Percentiles rank a stretch among this genome's conserved stretches.
These are phyloP conservation scores for Moelleriella libera DNA, from an alignment of 2,329 filamentous ascomycete genomes.

Conservation along the genomic window DNA sequence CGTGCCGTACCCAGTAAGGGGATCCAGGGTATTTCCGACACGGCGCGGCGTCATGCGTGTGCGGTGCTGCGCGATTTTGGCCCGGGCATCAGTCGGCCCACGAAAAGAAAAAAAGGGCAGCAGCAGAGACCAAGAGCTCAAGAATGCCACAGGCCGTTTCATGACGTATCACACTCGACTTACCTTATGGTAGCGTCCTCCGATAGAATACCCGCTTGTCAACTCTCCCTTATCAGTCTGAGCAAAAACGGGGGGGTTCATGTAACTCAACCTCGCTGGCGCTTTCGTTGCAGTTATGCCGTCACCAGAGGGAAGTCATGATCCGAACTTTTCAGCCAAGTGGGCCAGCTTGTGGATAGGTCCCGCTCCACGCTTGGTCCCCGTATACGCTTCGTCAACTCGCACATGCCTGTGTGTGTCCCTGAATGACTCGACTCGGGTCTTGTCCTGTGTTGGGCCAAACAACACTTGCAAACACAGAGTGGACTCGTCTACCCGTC, in stretches of 20 bases:
- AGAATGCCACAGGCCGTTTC: neutral
- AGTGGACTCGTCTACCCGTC: neutral
- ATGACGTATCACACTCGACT: neutral
- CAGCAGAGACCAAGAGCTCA: too few relatives aligned
- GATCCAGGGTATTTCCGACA: neutral
- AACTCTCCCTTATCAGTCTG: neutral
- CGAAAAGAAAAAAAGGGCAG: too few relatives aligned
- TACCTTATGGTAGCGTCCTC: neutral
- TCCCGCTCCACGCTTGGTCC: conserved; percentile 2
- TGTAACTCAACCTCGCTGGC: neutral
- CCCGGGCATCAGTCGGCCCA: too few relatives aligned
- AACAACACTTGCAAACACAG: neutral
- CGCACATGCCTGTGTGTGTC: neutral
- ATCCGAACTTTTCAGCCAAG: conserved; percentile 4
- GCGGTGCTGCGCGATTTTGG: too few relatives aligned
- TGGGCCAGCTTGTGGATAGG: conserved; percentile 9
- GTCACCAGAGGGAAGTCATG: conserved; percentile 2
- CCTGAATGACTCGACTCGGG: neutral
- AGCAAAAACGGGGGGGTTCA: neutral
- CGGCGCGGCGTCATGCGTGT: neutral
- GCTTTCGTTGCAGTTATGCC: conserved; percentile 1
- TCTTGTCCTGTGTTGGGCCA: neutral
- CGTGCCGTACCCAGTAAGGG: neutral
- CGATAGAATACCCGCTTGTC: neutral
- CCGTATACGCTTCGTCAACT: neutral